Evolutionary conservation across 257 asterid genomes (phyloP).

Genomic region (Petrea volubilis): DNA sequence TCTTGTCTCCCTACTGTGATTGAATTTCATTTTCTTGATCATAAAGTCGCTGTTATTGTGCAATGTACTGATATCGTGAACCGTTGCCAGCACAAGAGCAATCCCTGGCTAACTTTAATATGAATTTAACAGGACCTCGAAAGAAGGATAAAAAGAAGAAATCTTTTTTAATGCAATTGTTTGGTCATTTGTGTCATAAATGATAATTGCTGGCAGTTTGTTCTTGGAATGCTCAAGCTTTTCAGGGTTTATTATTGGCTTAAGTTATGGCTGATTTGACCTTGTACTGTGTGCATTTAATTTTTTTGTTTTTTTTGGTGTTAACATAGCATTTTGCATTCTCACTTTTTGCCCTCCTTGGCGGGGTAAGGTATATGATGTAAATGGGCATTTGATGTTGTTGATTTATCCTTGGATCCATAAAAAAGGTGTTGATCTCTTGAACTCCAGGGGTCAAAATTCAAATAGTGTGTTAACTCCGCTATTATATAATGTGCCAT

Average conservation of each 20-base stretch:
- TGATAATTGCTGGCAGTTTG: constrained; percentile 11
- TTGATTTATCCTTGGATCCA: constrained; percentile 19
- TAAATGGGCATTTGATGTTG: constrained; percentile 8
- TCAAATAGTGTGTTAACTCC: background rate
- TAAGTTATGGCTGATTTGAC: constrained; percentile 14
- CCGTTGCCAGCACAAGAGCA: background rate
- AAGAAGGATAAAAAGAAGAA: background rate
- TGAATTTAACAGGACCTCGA: background rate
- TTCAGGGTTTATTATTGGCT: constrained; percentile 12
- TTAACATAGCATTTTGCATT: constrained; percentile 10
- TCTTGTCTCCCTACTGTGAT: background rate
- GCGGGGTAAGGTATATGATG: background rate
- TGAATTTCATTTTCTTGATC: constrained; percentile 7
- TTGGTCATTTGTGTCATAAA: background rate
- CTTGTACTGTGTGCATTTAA: constrained; percentile 23
- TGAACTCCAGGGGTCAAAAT: constrained; percentile 2
- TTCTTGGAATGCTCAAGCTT: constrained; percentile 25
- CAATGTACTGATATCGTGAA: background rate
- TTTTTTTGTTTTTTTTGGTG: background rate
- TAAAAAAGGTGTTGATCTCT: constrained; percentile 12
- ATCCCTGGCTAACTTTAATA: background rate
- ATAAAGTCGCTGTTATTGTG: background rate
- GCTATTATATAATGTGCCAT: background rate
- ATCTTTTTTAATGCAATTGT: background rate
- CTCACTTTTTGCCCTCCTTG: constrained; percentile 3